These are phyloP conservation scores for Amoebophrya sp. DNA, from an alignment of 169 alveolate genomes.

Conservation along the genomic window DNA sequence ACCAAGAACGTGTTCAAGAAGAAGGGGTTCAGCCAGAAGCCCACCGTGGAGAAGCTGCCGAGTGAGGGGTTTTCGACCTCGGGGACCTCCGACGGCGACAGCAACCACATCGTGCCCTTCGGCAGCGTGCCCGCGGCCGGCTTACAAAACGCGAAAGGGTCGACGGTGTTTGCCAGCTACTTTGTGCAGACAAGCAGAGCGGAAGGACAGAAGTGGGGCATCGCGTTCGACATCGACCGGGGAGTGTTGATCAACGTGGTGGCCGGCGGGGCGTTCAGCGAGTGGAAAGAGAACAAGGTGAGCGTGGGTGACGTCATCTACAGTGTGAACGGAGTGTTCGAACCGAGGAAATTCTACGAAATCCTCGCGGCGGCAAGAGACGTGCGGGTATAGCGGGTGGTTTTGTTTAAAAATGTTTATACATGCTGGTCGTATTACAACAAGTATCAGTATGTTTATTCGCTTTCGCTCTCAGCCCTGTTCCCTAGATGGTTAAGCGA, in stretches of 20 bases:
- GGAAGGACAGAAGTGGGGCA: not conserved
- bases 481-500: no score
- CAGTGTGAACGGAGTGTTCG: not conserved
- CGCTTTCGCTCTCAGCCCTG: no score
- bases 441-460: no score
- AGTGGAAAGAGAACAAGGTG: not conserved
- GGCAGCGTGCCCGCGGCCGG: no score
- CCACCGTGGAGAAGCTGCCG: not conserved
- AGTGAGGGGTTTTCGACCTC: not conserved
- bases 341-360: not conserved
- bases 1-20: not conserved
- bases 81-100: no score
- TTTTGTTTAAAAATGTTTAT: no score
- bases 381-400: not conserved
- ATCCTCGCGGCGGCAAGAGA: not conserved
- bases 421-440: no score
- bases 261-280: not conserved
- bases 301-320: not conserved
- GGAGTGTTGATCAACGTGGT: not conserved
- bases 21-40: not conserved
- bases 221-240: not conserved
- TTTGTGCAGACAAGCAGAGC: not conserved
- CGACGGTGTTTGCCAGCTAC: not conserved
- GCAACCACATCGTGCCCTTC: no score
- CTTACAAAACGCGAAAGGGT: no score